phyloP scores from a whole-genome alignment of 495 filamentous ascomycete genomes.

The Saxispiralis lemnorum region DNA sequence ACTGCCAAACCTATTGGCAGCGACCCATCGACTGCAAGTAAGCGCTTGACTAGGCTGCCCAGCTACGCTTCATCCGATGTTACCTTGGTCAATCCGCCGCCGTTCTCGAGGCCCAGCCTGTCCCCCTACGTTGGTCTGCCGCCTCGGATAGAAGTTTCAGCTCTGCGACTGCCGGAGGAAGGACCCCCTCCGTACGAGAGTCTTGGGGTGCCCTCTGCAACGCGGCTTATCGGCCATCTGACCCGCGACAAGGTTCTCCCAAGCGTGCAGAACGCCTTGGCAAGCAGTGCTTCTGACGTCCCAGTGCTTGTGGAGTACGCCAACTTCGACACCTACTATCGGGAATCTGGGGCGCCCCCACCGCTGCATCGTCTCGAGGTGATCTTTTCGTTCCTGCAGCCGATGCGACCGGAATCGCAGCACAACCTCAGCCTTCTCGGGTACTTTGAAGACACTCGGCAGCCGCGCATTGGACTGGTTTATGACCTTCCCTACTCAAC shows the following conservation, averaged over 20 bases:
- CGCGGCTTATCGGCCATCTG: slow-evolving; percentile 19
- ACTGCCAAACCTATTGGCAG: no score
- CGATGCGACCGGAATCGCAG: slow-evolving; percentile 32
- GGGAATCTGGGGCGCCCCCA: slow-evolving; percentile 42
- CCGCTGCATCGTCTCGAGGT: slow-evolving; percentile 46
- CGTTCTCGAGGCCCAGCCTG: slow-evolving; percentile 7
- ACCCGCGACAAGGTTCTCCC: slow-evolving; percentile 21
- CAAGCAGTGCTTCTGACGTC: slow-evolving; percentile 17
- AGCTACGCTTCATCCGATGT: slow-evolving; percentile 12
- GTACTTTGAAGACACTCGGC: slow-evolving; percentile 66
- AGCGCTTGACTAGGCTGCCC: not conserved
- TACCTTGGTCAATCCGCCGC: slow-evolving; percentile 16
- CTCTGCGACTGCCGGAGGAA: slow-evolving; percentile 23
- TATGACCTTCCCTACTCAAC: slow-evolving; percentile 53
- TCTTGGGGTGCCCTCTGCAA: slow-evolving; percentile 17
- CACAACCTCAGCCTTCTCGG: slow-evolving; percentile 56
- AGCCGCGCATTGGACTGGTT: slow-evolving; percentile 63
- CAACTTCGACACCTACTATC: slow-evolving; percentile 43
- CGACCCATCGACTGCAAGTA: no score
- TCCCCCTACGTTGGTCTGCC: slow-evolving; percentile 15
- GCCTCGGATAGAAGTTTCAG: slow-evolving; percentile 19
- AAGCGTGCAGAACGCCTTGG: slow-evolving; percentile 25
- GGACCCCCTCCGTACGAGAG: slow-evolving; percentile 26
- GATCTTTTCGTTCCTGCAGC: slow-evolving; percentile 36
- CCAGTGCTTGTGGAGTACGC: slow-evolving; percentile 54